Conservation (phyloP, 2,329 filamentous ascomycete species). For the Fusarium burgessii region DNA sequence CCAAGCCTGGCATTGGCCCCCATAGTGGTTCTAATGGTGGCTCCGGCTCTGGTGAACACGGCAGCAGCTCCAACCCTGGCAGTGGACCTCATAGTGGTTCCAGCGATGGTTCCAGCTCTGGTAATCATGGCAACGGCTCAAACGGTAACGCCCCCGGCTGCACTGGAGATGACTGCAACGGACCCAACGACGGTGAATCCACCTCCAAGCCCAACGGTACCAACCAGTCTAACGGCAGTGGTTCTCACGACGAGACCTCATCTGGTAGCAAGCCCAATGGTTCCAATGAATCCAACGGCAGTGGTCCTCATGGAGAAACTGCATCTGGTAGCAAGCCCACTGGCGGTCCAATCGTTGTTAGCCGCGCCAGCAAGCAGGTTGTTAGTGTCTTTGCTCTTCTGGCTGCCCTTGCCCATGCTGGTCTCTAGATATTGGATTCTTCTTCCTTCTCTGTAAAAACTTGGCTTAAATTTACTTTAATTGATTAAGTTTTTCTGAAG, state of each 20-base stretch:
- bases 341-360: slow-evolving; percentile 27
- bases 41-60: neutral
- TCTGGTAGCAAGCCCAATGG: neutral
- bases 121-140: neutral
- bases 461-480: neutral
- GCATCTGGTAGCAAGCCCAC: neutral
- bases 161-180: neutral
- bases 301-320: neutral
- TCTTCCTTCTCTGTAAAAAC: neutral
- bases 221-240: neutral
- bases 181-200: neutral
- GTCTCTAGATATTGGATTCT: slow-evolving; percentile 16
- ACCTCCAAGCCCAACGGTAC: neutral
- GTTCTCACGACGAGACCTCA: neutral
- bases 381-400: slow-evolving; percentile 31
- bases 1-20: neutral
- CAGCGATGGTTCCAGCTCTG: neutral
- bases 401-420: slow-evolving; percentile 25
- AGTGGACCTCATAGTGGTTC: neutral
- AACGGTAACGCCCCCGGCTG: neutral
- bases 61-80: neutral
- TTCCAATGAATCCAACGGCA: neutral
- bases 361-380: slow-evolving; percentile 31
- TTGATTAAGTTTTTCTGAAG: neutral
- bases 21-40: neutral